Evolutionary conservation across 2,329 filamentous ascomycete genomes (phyloP), one percentile per base, ranked within the genome.

Genomic region (Aspergillus sp.): DNA sequence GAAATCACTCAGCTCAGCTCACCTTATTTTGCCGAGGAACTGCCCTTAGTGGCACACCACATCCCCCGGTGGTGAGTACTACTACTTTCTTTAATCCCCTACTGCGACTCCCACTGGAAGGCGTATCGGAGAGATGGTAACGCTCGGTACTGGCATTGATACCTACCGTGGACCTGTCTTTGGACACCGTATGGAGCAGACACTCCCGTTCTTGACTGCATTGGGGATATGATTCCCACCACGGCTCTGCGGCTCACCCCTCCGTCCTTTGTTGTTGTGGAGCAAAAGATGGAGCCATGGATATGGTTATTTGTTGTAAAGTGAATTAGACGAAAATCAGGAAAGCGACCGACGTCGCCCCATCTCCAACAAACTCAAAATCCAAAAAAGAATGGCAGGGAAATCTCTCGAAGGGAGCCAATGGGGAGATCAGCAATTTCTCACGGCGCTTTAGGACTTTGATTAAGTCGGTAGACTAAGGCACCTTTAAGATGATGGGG

Each of bases 311-410:
- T 58, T 64, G 44, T 53, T 55, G 41, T 38, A 44, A 44, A 57
- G 54, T 57, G 36, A 52, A 54, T 61, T 51, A 57, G 11, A 59
- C 47, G 51, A 58, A 55, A 49, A 48, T 36, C 60, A 47, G 51
- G 38, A 21, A 54, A 30, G 23, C 52, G 52, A 54, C 36, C 42
- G 38, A 48, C 48, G 57, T 53, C 32, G 54, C 30, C 53, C 56
- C 54, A 52, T 57, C 42, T 27, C 54, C 50, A 58, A 36, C 4
- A 36, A 64, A 64, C 57, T 59, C 63, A 65, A 64, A 65, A 44
- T 54, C 25, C 39, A 30, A 44, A 30, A 38, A 19, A 32, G 25
- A 32, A 44, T 44, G 36, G 52, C 42, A 44, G 52, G 56, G 59
- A 61, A 57, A 41, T 21, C 13, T 17, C 49, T 11, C 41, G 32